phyloP scores from a whole-genome alignment of 495 filamentous ascomycete species.

The Talaromyces trachyspermus region DNA sequence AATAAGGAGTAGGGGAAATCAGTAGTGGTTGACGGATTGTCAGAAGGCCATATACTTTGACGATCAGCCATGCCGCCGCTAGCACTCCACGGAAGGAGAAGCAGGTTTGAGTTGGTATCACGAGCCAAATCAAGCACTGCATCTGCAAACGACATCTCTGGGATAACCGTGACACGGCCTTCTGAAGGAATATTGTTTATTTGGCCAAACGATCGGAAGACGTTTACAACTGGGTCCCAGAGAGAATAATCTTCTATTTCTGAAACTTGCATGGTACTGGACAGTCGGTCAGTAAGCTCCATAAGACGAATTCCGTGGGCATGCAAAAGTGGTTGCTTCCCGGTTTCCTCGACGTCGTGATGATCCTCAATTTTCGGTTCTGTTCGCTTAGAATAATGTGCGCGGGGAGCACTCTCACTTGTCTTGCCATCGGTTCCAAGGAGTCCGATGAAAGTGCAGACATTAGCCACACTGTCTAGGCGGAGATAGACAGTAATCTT shows the following conservation, averaged over 20 bases:
- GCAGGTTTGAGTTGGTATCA: conserved; percentile 65
- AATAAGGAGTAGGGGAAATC: conserved; percentile 54
- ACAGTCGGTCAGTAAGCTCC: conserved; percentile 86
- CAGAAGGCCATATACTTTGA: conserved; percentile 22
- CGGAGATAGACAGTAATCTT: conserved; percentile 63
- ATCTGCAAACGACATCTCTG: conserved; percentile 71
- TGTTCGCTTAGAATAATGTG: conserved; percentile 41
- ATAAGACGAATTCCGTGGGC: conserved; percentile 82
- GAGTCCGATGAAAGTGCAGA: conserved; percentile 78
- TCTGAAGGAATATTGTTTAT: conserved; percentile 80
- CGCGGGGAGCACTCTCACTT: conserved; percentile 24
- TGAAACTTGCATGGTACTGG: conserved; percentile 90
- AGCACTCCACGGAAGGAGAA: conserved; percentile 88
- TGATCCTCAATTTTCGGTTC: conserved; percentile 13
- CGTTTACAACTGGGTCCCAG: conserved; percentile 84
- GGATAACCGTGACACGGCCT: conserved; percentile 68
- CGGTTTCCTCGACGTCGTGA: conserved; percentile 8
- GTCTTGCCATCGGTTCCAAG: conserved; percentile 33
- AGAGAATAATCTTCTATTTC: conserved; percentile 69
- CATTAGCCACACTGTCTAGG: conserved; percentile 79
- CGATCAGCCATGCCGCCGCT: conserved; percentile 64
- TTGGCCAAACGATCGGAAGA: conserved; percentile 81
- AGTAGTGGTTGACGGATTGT: conserved; percentile 22
- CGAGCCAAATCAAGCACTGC: conserved; percentile 60
- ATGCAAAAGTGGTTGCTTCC: conserved; percentile 47